Conservation (phyloP, 148 eudicot genomes). For the Vaccinium darrowii region DNA sequence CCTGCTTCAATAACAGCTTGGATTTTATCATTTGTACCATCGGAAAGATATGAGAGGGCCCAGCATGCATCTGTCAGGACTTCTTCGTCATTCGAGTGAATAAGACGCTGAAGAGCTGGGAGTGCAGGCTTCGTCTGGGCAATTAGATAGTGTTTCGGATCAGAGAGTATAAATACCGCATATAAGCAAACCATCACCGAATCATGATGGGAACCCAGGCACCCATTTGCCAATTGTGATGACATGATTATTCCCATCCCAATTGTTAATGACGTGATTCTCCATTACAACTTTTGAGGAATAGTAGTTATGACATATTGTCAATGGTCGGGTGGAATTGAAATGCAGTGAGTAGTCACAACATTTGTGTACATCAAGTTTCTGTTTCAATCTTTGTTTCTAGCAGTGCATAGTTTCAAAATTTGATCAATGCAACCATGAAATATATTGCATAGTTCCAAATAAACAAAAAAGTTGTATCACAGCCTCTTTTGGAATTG, state of each 20-base stretch:
- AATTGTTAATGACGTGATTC: not conserved
- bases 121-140: conserved; percentile 64
- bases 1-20: conserved; percentile 64
- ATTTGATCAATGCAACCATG: not conserved
- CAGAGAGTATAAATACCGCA: not conserved
- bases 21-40: conserved; percentile 73
- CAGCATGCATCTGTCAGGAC: conserved; percentile 67
- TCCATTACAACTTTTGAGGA: not conserved
- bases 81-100: conserved; percentile 57
- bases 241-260: not conserved
- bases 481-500: not conserved
- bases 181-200: not conserved
- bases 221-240: not conserved
- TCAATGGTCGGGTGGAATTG: not conserved
- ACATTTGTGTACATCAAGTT: not conserved
- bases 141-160: not conserved
- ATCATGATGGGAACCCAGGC: not conserved
- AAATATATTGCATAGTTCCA: not conserved
- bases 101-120: conserved; percentile 52
- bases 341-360: not conserved
- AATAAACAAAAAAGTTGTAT: not conserved
- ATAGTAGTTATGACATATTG: not conserved
- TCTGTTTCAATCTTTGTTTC: not conserved
- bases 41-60: conserved; percentile 71
- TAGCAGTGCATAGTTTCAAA: not conserved